Conservation (phyloP, 768 basidiomycete species). For the Trametes maxima region DNA sequence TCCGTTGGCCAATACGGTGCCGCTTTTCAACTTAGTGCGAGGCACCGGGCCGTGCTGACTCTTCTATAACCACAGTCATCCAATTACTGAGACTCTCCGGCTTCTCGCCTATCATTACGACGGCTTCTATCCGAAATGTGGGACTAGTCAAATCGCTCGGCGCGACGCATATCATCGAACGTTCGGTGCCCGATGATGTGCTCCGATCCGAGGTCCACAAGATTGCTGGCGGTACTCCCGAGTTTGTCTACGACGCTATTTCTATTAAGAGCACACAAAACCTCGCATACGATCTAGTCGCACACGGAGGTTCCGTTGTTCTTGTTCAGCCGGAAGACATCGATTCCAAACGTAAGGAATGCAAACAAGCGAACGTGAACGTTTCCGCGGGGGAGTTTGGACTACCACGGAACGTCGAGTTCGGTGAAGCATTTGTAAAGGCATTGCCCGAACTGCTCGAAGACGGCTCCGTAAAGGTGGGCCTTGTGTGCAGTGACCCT, state of each 20-base stretch:
- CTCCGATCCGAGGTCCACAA: background rate
- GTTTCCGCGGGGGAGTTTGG: slow-evolving; percentile 1
- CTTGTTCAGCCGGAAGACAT: slow-evolving; percentile 5
- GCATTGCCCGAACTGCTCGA: slow-evolving; percentile 20
- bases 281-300: slow-evolving; percentile 20
- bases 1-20: slow-evolving; percentile 33
- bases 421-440: slow-evolving; percentile 13
- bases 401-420: background rate
- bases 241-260: slow-evolving; percentile 29
- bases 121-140: slow-evolving; percentile 12
- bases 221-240: slow-evolving; percentile 15
- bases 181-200: slow-evolving; percentile 7
- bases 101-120: slow-evolving; percentile 32
- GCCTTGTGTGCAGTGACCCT: background rate
- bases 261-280: slow-evolving; percentile 23
- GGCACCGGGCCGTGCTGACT: background rate
- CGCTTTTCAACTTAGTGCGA: background rate
- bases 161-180: slow-evolving; percentile 33
- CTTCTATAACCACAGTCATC: slow-evolving; percentile 20
- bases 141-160: slow-evolving; percentile 28
- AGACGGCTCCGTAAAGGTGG: slow-evolving; percentile 25
- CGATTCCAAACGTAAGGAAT: background rate
- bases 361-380: slow-evolving; percentile 17
- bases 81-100: slow-evolving; percentile 29
- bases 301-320: slow-evolving; percentile 21